Evolutionary conservation across 108 stramenopile genomes (phyloP).

Genomic region (Chaetoceros muelleri): DNA sequence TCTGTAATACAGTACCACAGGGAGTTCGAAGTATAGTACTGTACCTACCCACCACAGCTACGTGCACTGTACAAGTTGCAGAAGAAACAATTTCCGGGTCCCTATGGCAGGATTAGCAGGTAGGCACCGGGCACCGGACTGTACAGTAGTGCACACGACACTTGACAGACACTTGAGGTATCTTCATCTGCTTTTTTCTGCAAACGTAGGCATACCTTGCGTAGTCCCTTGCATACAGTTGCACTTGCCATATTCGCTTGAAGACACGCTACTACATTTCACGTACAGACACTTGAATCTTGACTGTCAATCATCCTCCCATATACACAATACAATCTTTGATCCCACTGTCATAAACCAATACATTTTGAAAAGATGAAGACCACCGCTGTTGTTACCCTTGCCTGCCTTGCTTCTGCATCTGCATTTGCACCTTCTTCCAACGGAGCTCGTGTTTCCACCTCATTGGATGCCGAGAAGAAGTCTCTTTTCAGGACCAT

Average conservation of each 20-base stretch:
- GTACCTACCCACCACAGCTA: not conserved
- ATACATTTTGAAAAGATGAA: slow-evolving; percentile 39
- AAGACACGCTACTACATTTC: not conserved
- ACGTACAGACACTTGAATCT: not conserved
- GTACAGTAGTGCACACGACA: too few relatives aligned
- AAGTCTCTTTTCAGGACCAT: slow-evolving; percentile 38
- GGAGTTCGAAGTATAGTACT: not conserved
- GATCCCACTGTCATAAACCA: not conserved
- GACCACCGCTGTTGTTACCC: slow-evolving; percentile 40
- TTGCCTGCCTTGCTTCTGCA: slow-evolving; percentile 55
- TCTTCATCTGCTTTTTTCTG: not conserved
- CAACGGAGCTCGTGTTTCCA: slow-evolving; percentile 10
- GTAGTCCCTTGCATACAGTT: too few relatives aligned
- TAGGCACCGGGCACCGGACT: not conserved
- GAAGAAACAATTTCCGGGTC: not conserved
- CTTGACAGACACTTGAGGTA: too few relatives aligned
- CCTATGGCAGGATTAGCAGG: not conserved
- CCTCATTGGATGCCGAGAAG: slow-evolving; percentile 15
- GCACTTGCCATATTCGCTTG: too few relatives aligned
- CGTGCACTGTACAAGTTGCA: too few relatives aligned
- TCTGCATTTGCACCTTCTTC: slow-evolving; percentile 63
- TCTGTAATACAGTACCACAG: not conserved
- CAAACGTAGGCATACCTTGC: too few relatives aligned
- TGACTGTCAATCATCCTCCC: not conserved
- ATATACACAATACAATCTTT: too few relatives aligned